Conservation (phyloP, 2,329 filamentous ascomycete genomes). For the Trichoderma asperellum region DNA sequence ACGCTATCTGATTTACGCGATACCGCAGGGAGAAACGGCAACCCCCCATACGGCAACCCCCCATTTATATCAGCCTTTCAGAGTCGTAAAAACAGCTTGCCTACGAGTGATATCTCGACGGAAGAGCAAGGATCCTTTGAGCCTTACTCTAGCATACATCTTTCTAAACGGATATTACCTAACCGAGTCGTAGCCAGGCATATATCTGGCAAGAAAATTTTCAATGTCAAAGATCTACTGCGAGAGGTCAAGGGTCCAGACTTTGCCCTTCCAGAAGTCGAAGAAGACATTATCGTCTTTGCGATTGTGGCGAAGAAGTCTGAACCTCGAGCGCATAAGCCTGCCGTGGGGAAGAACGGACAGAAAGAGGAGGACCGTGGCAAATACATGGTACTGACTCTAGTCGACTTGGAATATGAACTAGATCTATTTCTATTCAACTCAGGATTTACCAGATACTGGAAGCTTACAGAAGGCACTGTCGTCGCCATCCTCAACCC, state of each 20-base stretch:
- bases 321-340: constrained; percentile 67
- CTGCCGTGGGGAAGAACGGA: constrained; percentile 48
- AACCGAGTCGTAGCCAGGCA: constrained; percentile 80
- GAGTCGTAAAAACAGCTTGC: constrained; percentile 29
- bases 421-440: constrained; percentile 92
- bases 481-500: constrained; percentile 92
- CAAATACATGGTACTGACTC: constrained; percentile 90
- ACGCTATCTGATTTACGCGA: constrained; percentile 43
- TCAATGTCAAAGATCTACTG: constrained; percentile 79
- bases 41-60: constrained; percentile 29
- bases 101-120: constrained; percentile 32
- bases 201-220: constrained; percentile 75
- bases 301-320: constrained; percentile 89
- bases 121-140: constrained; percentile 67
- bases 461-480: constrained; percentile 91
- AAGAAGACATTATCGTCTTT: constrained; percentile 88
- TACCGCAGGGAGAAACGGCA: constrained; percentile 30
- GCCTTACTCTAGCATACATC: constrained; percentile 80
- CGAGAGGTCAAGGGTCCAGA: constrained; percentile 79
- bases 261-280: constrained; percentile 78
- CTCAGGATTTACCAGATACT: constrained; percentile 87
- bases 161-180: constrained; percentile 80
- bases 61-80: not conserved
- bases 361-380: constrained; percentile 61
- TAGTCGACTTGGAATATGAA: constrained; percentile 89